phyloP scores from a whole-genome alignment of 2,329 filamentous ascomycete genomes.

The Volutella citrinella region DNA sequence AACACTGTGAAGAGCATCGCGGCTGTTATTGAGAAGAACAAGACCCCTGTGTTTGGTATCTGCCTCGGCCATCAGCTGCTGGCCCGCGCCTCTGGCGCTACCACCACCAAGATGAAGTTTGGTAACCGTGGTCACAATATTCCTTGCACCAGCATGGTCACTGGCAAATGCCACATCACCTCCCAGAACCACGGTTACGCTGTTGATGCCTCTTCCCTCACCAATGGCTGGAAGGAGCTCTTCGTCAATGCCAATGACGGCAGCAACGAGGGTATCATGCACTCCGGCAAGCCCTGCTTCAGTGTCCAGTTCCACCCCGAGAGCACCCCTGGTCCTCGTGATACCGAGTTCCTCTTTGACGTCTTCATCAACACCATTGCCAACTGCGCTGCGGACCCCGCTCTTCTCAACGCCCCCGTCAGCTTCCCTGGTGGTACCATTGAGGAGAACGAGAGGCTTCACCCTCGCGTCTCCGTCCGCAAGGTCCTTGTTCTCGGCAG shows the following conservation, averaged over 20 bases:
- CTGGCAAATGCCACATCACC: constrained; percentile 96
- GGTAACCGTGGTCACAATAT: constrained; percentile 99
- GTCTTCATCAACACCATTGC: constrained; percentile 88
- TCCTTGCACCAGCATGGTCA: constrained; percentile 92
- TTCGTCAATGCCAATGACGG: constrained; percentile 98
- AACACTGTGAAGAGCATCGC: constrained; percentile 77
- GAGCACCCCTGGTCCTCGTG: constrained; percentile 89
- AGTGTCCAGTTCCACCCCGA: constrained; percentile 99
- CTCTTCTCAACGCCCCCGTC: constrained; percentile 69
- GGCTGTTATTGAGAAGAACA: constrained; percentile 71
- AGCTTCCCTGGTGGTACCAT: constrained; percentile 81
- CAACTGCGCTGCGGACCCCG: constrained; percentile 64
- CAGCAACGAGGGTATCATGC: constrained; percentile 96
- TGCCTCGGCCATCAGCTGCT: constrained; percentile 94
- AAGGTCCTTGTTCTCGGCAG: constrained; percentile 93
- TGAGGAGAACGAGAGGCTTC: constrained; percentile 71
- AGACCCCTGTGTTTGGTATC: constrained; percentile 91
- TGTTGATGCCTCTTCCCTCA: constrained; percentile 75
- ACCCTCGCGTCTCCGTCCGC: constrained; percentile 81
- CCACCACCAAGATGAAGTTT: constrained; percentile 96
- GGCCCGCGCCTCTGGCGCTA: constrained; percentile 80
- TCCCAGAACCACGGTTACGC: constrained; percentile 98
- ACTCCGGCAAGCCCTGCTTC: constrained; percentile 83
- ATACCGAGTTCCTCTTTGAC: constrained; percentile 96
- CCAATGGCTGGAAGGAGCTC: constrained; percentile 82